Base-by-base conservation (phyloP, 108 stramenopile genomes). In the Cylindrotheca closterium region DNA sequence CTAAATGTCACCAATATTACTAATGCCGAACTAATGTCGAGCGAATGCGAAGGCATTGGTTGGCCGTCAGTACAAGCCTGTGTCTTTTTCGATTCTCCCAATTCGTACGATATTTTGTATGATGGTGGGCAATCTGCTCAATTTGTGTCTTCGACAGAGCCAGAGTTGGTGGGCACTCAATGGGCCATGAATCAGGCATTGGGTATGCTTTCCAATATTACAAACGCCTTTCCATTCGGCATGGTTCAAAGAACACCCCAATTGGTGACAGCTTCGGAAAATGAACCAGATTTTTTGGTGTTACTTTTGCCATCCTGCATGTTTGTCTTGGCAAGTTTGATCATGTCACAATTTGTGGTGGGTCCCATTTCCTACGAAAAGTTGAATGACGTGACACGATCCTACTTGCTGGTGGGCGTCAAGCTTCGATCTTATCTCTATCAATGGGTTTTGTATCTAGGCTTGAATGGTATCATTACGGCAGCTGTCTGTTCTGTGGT, bases 281-380 rank as follows among this genome's bases (percentile, higher is more conserved):
- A 49, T 46, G 60, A 52, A 17, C 67, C 65, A n/a, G 18, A 22
- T 0, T 10, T 53, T 21, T 37, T 60, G 15, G 67, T 58, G 1
- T 3, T 73, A 19, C 18, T 68, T 4, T 27, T 73, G 8, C 67
- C 67, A 8, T 17, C 52, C 25, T 26, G 55, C 37, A 68, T 68
- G 73, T 37, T 42, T 19, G 60, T 55, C 24, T 46, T 73, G 51
- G 48, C 73, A 22, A 34, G 58, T 31, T 27, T 48, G 30, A 48
- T 68, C 21, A 47, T 42, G 26, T 37, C 59, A n/a, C 60, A 61
- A 4, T 68, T 68, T 30, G 18, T 67, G 27, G 27, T 60, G 17
- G 73, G 73, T 5, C 66, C 73, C 22, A 51, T 73, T 33, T 22
- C 54, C 2, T 52, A 53, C 31, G 73, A 73, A 45, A 73, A 73